Evolutionary conservation across 306 rosid species (phyloP), one percentile per base, ranked within the genome.

Genomic region (Glycine latifolia): DNA sequence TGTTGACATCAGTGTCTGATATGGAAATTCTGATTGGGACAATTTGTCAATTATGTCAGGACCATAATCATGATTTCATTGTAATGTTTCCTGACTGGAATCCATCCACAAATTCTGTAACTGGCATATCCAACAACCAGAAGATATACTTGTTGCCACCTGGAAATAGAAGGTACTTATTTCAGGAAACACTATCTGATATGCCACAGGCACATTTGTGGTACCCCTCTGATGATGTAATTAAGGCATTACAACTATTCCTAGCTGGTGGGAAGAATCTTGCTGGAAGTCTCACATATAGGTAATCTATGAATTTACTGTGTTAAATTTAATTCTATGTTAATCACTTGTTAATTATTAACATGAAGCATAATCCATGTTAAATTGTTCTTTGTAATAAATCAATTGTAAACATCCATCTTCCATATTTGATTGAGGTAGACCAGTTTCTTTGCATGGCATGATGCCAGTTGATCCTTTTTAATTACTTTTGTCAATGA

Each of bases 71-170:
- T 62, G 98, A 95, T 88, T 93, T 83, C 67, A 90, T 93, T 39
- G 97, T 86, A 77, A 75, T 89, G 89, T 84, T 95, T 83, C 99
- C 99, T 4, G 99, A 93, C 72, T 93, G 97, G 97, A 89, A 90
- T 77, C 97, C 99, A 17, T 85, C 93, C 63, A 12, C 75, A 59
- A 63, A 73, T 49, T 73, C 35, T 37, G 17, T 59, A 81, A 77
- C 87, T 33, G 67, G 83, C 35, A 26, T 16, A 8, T 71, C 86
- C 48, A 86, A 83, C 60, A 75, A 65, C 50, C 80, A 48, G 60
- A 71, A 77, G 74, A 71, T 85, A 76, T 6, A 84, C 67, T 63
- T 53, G 48, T 52, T 76, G 74, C 86, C 85, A 10, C 89, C 81
- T 74, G 83, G 79, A 79, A 88, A 78, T 70, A 84, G 92, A 82